These are phyloP conservation scores for Exophiala xenobiotica DNA, from an alignment of 2,329 filamentous ascomycete species.

Conservation along the genomic window DNA sequence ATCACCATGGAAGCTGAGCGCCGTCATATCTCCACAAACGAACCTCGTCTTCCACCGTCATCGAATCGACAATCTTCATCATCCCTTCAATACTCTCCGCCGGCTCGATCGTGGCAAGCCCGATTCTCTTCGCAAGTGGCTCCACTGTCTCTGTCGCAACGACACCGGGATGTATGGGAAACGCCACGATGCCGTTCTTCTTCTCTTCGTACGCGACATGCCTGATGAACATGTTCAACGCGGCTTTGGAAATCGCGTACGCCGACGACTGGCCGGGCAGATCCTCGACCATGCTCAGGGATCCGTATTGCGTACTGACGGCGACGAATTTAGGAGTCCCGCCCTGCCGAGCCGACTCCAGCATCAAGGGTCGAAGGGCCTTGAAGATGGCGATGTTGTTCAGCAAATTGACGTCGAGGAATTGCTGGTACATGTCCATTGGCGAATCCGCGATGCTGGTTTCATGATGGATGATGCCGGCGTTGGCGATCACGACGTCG, in stretches of 20 bases:
- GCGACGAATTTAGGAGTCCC: slow-evolving; percentile 17
- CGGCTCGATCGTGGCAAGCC: slow-evolving; percentile 40
- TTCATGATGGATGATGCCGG: slow-evolving; percentile 19
- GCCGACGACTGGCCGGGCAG: slow-evolving; percentile 24
- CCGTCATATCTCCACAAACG: slow-evolving; percentile 29
- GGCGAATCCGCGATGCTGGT: slow-evolving; percentile 11
- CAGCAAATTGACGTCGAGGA: slow-evolving; percentile 19
- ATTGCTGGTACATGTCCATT: slow-evolving; percentile 10
- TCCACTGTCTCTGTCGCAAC: slow-evolving; percentile 40
- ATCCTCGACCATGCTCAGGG: slow-evolving; percentile 16
- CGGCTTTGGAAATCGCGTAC: slow-evolving; percentile 46
- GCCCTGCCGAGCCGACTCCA: slow-evolving; percentile 11
- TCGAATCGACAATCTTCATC: slow-evolving; percentile 36
- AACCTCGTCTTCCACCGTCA: slow-evolving; percentile 34
- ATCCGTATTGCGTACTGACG: slow-evolving; percentile 21
- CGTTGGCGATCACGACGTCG: slow-evolving; percentile 19
- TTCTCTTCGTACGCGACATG: slow-evolving; percentile 42
- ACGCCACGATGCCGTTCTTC: slow-evolving; percentile 37
- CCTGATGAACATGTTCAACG: slow-evolving; percentile 45
- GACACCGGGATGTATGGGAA: slow-evolving; percentile 47
- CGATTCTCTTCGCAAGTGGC: slow-evolving; percentile 32
- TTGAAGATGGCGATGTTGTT: slow-evolving; percentile 18
- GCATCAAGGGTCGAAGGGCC: slow-evolving; percentile 15
- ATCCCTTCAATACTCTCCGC: slow-evolving; percentile 41
- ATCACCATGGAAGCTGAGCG: slow-evolving; percentile 28